A percentile compares a stretch with the other conserved stretches of the same genome.
Conservation (phyloP, 2,329 filamentous ascomycete species). For the Metarhizium humberi region DNA sequence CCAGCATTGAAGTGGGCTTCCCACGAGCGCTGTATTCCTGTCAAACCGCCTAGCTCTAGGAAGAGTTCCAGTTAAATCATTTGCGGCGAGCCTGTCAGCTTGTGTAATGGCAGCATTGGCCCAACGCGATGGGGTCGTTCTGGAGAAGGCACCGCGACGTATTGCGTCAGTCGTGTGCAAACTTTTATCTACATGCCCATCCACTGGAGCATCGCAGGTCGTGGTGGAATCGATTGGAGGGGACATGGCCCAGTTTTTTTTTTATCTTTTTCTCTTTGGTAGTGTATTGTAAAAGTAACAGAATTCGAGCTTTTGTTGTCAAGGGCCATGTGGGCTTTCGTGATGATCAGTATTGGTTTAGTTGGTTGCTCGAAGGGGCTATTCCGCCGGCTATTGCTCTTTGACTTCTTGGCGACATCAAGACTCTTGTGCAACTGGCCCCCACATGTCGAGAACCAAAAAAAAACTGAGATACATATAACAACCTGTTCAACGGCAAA, state of each 20-base stretch:
- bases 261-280: too few species aligned
- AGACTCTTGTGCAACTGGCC: too few species aligned
- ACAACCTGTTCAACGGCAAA: too few species aligned
- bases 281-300: too few species aligned
- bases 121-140: background rate
- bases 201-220: constrained; percentile 1
- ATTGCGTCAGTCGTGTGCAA: constrained; percentile 8
- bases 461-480: too few species aligned
- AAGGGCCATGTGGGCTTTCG: too few species aligned
- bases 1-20: background rate
- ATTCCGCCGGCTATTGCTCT: too few species aligned
- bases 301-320: too few species aligned
- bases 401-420: too few species aligned
- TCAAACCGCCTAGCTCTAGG: background rate
- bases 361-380: too few species aligned
- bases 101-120: background rate
- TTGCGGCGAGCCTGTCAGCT: background rate
- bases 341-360: too few species aligned
- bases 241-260: background rate
- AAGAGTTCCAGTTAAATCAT: background rate
- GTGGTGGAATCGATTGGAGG: constrained; percentile 1
- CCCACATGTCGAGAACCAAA: too few species aligned
- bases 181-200: constrained; percentile 5
- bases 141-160: background rate
- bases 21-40: background rate